A percentile compares a stretch with the other conserved stretches of the same genome.
phyloP scores from a whole-genome alignment of 2,329 filamentous ascomycete species.

The Bipolaris sorokiniana region DNA sequence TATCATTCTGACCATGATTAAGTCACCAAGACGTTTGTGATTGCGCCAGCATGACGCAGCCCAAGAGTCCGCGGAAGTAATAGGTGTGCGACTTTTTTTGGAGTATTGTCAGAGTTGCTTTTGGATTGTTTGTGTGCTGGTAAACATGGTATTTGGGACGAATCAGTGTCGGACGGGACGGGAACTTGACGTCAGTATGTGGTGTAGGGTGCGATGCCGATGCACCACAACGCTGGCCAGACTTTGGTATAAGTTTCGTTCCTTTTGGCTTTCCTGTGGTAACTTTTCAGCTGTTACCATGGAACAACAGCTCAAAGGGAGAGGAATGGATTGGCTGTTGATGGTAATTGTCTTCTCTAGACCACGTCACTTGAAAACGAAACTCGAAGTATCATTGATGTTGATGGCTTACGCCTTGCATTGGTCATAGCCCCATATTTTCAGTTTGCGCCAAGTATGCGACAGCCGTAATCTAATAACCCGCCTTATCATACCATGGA shows the following conservation, averaged over 20 bases:
- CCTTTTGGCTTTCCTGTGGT: neutral
- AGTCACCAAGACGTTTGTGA: slow-evolving; percentile 3
- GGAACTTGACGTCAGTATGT: slow-evolving; percentile 1
- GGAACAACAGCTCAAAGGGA: neutral
- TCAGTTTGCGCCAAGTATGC: slow-evolving; percentile 5
- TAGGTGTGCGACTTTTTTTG: neutral
- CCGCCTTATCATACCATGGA: neutral
- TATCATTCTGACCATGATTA: neutral
- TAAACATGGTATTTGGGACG: neutral
- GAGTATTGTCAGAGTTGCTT: neutral
- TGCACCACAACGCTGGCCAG: neutral
- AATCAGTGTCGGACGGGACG: neutral
- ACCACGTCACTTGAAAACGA: neutral
- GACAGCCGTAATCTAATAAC: neutral
- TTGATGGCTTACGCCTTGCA: slow-evolving; percentile 1
- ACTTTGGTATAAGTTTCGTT: neutral
- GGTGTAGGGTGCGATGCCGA: neutral
- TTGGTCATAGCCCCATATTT: slow-evolving; percentile 1
- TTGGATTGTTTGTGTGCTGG: neutral
- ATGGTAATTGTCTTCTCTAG: neutral
- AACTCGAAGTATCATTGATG: neutral
- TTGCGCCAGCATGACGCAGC: slow-evolving; percentile 10
- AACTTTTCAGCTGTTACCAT: neutral
- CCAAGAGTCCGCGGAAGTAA: slow-evolving; percentile 1
- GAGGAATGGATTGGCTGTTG: neutral